phyloP scores from a whole-genome alignment of 305 asterid genomes.

The Fraxinus xanthoxyloides region DNA sequence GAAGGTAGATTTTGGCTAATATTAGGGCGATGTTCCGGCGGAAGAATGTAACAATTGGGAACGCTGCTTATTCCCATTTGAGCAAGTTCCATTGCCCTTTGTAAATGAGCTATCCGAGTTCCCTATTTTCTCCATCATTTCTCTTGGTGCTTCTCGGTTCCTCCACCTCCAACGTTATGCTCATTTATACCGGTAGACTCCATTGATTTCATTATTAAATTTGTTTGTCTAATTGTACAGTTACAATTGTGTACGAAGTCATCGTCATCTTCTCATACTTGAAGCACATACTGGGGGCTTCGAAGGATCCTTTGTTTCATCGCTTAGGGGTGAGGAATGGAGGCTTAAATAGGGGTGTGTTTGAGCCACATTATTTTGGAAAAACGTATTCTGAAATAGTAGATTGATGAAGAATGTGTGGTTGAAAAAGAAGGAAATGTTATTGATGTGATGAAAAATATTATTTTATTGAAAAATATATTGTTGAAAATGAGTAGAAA shows the following conservation, averaged over 20 bases:
- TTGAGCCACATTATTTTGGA: too few species aligned
- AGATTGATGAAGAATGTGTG: too few species aligned
- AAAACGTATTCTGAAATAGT: too few species aligned
- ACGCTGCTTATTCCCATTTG: slow-evolving; percentile 39
- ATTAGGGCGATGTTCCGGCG: slow-evolving; percentile 48
- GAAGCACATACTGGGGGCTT: background rate
- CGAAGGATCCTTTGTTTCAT: too few species aligned
- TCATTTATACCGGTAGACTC: background rate
- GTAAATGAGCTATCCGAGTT: slow-evolving; percentile 36
- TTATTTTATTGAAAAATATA: too few species aligned
- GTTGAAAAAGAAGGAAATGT: too few species aligned
- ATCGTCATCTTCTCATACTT: slow-evolving; percentile 8
- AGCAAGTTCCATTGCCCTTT: slow-evolving; percentile 41
- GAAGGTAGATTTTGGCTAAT: slow-evolving; percentile 15
- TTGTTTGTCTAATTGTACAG: background rate
- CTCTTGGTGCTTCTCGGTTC: background rate
- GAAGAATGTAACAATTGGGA: slow-evolving; percentile 50
- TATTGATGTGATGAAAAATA: too few species aligned
- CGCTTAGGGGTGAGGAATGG: too few species aligned
- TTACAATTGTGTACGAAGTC: slow-evolving; percentile 1
- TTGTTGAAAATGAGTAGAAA: too few species aligned
- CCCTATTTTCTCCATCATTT: slow-evolving; percentile 32
- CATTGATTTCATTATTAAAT: background rate
- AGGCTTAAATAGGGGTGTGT: slow-evolving; percentile 12
- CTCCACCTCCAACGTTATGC: background rate